phyloP scores from a whole-genome alignment of 106 monocot species.

The Phalaenopsis aphrodite region DNA sequence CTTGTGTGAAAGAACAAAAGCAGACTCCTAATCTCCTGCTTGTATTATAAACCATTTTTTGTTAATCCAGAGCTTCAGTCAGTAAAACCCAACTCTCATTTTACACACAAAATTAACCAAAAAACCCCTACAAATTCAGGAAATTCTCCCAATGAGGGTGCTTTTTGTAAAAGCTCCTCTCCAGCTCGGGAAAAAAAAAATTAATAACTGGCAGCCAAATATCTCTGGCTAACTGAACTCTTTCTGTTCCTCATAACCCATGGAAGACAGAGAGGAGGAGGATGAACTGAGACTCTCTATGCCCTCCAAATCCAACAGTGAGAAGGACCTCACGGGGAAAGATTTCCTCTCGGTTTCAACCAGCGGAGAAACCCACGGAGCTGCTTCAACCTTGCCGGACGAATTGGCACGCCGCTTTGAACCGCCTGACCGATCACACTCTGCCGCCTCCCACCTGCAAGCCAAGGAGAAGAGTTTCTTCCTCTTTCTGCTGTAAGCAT shows the following conservation, averaged over 20 bases:
- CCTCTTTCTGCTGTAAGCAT: constrained; percentile 39
- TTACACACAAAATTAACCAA: too few relatives aligned
- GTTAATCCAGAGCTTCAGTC: too few relatives aligned
- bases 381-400: neutral
- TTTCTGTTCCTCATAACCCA: neutral
- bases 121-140: too few relatives aligned
- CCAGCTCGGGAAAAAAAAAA: too few relatives aligned
- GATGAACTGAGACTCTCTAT: constrained; percentile 3
- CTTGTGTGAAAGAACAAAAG: too few relatives aligned
- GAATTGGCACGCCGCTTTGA: constrained; percentile 19
- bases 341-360: neutral
- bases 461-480: constrained; percentile 33
- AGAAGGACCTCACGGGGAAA: constrained; percentile 26
- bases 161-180: too few relatives aligned
- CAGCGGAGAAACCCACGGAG: neutral
- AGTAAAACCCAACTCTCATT: too few relatives aligned
- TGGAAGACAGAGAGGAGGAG: neutral
- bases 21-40: too few relatives aligned
- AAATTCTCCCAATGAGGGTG: too few relatives aligned
- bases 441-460: constrained; percentile 10
- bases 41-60: too few relatives aligned
- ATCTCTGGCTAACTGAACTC: neutral
- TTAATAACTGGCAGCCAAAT: too few relatives aligned
- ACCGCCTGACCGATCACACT: neutral
- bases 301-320: constrained; percentile 21